A percentile compares a stretch with the other conserved stretches of the same genome.
These are phyloP conservation scores for Linnemannia schmuckeri DNA, from an alignment of 192 early-diverging fungal genomes.

Conservation along the genomic window DNA sequence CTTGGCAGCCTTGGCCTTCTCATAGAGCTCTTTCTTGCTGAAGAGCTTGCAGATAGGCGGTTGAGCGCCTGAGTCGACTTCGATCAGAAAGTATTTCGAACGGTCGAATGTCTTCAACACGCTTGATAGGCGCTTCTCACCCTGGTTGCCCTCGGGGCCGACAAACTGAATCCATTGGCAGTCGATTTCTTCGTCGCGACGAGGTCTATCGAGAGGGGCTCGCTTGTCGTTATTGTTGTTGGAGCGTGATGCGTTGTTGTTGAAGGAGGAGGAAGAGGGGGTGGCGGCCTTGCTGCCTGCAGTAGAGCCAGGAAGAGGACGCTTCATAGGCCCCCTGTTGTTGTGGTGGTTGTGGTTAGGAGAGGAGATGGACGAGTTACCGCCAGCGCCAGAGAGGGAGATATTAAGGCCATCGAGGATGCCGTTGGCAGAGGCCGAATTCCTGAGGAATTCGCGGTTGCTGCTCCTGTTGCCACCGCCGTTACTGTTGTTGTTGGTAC, in stretches of 20 bases:
- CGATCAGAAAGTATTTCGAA: slow-evolving; percentile 58
- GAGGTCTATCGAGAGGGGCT: slow-evolving; percentile 30
- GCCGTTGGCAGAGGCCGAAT: background rate
- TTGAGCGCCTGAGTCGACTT: slow-evolving; percentile 55
- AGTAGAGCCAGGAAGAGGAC: slow-evolving; percentile 3
- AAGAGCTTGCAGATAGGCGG: slow-evolving; percentile 67
- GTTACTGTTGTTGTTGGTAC: slow-evolving; percentile 6
- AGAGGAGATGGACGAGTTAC: background rate
- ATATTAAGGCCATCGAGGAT: slow-evolving; percentile 9
- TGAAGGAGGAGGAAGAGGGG: background rate
- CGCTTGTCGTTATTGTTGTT: slow-evolving; percentile 11
- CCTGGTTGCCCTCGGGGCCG: slow-evolving; percentile 55
- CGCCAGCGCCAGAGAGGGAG: background rate
- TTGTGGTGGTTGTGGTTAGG: background rate
- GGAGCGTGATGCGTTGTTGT: background rate
- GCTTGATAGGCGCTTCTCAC: slow-evolving; percentile 32
- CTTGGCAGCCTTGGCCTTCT: slow-evolving; percentile 63
- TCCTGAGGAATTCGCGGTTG: slow-evolving; percentile 22
- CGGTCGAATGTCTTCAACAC: slow-evolving; percentile 60
- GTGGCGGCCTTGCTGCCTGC: background rate
- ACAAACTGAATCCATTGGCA: slow-evolving; percentile 60
- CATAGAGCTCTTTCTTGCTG: slow-evolving; percentile 64
- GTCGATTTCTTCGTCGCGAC: slow-evolving; percentile 69
- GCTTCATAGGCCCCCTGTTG: background rate
- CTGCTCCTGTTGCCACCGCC: background rate